phyloP scores from a whole-genome alignment of 345 rosid genomes.

The Rhodamnia argentea region DNA sequence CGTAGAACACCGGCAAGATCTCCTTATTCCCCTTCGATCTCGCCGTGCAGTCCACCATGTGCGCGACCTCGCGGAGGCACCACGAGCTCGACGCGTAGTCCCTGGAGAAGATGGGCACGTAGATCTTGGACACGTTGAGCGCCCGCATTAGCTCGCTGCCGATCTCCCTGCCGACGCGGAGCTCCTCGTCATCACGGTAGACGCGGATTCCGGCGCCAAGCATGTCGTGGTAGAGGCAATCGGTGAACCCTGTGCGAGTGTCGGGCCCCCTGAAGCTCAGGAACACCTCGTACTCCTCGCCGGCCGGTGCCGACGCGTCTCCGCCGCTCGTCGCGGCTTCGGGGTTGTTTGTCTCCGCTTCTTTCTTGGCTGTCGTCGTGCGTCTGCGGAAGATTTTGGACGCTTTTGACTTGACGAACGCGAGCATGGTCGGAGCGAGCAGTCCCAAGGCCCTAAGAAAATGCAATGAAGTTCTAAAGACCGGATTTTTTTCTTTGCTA shows the following conservation, averaged over 20 bases:
- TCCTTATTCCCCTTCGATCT: background rate
- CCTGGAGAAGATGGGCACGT: slow-evolving; percentile 5
- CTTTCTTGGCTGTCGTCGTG: background rate
- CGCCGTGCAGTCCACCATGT: background rate
- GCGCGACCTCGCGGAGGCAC: background rate
- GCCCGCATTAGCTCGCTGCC: background rate
- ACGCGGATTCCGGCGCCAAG: background rate
- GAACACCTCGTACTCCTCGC: slow-evolving; percentile 1
- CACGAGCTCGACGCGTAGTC: background rate
- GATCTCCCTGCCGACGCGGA: background rate
- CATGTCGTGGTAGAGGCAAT: background rate
- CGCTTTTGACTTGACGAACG: background rate
- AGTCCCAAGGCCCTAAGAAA: background rate
- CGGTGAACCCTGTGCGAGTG: background rate
- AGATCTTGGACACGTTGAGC: background rate
- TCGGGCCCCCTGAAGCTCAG: background rate
- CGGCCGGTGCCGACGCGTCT: no score
- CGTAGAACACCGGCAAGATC: background rate
- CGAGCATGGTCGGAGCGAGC: background rate
- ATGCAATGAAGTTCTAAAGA: background rate
- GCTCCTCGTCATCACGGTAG: background rate
- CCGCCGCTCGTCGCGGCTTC: background rate
- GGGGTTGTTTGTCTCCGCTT: background rate
- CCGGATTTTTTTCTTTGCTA: background rate
- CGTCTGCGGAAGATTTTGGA: background rate